Percentiles rank a stretch among this genome's conserved stretches.
phyloP scores from a whole-genome alignment of 495 filamentous ascomycete genomes.

The Pseudomonodictys pantanalensis region DNA sequence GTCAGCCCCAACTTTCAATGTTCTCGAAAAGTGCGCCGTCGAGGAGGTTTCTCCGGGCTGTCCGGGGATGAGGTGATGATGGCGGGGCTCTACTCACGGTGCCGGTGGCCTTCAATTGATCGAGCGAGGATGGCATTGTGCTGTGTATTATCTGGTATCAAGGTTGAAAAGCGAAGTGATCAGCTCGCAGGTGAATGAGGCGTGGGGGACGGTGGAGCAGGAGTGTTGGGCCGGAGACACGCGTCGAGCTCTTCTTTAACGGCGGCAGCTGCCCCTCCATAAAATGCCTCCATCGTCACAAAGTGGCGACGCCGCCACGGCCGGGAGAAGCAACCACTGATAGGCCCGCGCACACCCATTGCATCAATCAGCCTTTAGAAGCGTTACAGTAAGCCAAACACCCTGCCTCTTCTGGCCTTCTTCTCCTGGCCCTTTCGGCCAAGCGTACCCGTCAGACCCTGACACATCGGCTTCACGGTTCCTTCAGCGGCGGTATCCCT shows the following conservation, averaged over 20 bases:
- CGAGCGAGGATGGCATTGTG: constrained; percentile 62
- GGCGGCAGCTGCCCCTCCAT: constrained; percentile 14
- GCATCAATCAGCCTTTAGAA: constrained; percentile 25
- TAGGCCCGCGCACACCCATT: constrained; percentile 8
- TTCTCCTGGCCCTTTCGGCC: not conserved
- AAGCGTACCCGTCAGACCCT: too few relatives aligned
- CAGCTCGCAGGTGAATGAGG: not conserved
- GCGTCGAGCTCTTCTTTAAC: not conserved
- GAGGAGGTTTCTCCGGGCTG: constrained; percentile 9
- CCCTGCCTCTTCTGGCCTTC: not conserved
- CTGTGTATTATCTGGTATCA: not conserved
- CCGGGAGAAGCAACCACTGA: constrained; percentile 10
- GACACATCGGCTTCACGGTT: too few relatives aligned
- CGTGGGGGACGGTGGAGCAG: not conserved
- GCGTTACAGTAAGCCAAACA: constrained; percentile 4
- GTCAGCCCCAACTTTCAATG: constrained; percentile 1
- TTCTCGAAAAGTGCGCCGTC: constrained; percentile 6
- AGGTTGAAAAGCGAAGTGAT: not conserved
- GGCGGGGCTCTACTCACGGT: constrained; percentile 65
- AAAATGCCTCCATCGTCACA: constrained; percentile 20
- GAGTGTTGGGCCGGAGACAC: not conserved
- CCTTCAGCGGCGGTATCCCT: too few relatives aligned
- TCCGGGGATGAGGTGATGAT: constrained; percentile 12
- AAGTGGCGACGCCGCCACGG: constrained; percentile 2
- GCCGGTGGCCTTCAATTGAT: constrained; percentile 94